These are phyloP conservation scores for Neopestalotiopsis sp. DNA, from an alignment of 2,329 filamentous ascomycete genomes.

Conservation along the genomic window DNA sequence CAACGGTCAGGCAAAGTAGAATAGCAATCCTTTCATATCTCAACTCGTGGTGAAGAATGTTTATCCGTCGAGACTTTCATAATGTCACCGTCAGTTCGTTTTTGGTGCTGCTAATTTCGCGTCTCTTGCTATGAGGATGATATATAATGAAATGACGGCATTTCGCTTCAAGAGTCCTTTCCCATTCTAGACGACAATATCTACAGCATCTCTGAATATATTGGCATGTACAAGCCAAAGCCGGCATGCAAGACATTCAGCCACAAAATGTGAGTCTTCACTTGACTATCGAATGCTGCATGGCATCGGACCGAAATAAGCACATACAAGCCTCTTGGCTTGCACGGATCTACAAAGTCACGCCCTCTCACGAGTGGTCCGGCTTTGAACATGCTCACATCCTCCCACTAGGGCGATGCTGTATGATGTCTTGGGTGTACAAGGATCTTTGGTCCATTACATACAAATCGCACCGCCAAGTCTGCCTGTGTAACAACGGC, in stretches of 20 bases:
- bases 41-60: background rate
- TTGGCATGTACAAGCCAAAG: background rate
- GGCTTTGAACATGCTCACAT: background rate
- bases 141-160: background rate
- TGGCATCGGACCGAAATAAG: slow-evolving; percentile 2
- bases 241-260: background rate
- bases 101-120: background rate
- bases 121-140: background rate
- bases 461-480: background rate
- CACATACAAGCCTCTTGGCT: slow-evolving; percentile 1
- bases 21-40: background rate
- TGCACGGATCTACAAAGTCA: slow-evolving; percentile 2
- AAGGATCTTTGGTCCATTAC: background rate
- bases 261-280: background rate
- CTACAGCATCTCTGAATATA: background rate
- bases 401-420: background rate
- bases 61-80: background rate
- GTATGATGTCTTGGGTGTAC: background rate
- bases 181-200: background rate
- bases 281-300: background rate
- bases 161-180: background rate
- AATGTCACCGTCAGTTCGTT: background rate
- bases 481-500: background rate
- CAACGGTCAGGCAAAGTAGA: background rate
- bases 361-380: background rate